Conservation (phyloP, 163 green algal species). For the Trebouxiophyceae sp. region DNA sequence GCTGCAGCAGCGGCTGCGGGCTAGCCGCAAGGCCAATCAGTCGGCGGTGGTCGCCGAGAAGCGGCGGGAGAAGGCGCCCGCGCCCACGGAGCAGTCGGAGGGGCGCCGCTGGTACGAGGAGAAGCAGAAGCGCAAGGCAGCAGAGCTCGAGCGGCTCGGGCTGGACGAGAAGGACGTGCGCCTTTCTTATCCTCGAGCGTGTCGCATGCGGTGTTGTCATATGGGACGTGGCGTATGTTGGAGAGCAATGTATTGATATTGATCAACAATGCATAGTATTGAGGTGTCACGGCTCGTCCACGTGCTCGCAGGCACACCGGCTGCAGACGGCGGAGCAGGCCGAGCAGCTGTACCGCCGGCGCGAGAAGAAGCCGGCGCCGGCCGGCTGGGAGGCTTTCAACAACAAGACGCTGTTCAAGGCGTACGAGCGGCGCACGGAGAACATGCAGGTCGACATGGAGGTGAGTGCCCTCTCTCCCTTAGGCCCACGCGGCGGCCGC, state of each 20-base stretch:
- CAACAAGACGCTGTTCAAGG: conserved; percentile 64
- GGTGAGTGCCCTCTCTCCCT: neutral
- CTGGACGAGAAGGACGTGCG: conserved; percentile 46
- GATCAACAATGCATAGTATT: neutral
- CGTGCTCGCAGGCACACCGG: conserved; percentile 31
- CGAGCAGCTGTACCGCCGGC: conserved; percentile 75
- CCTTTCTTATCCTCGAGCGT: too few relatives aligned
- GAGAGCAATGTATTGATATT: too few relatives aligned
- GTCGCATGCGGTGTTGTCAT: too few relatives aligned
- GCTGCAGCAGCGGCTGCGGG: conserved; percentile 67
- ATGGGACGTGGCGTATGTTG: too few relatives aligned
- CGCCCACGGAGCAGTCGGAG: conserved; percentile 4
- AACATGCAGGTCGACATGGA: conserved; percentile 17
- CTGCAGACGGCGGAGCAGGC: conserved; percentile 66
- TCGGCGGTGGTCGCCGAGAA: conserved; percentile 79
- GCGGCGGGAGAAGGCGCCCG: conserved; percentile 33
- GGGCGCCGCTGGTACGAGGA: conserved; percentile 74
- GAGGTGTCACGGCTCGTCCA: neutral
- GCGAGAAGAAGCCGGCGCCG: conserved; percentile 70
- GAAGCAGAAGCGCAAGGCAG: conserved; percentile 53
- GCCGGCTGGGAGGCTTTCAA: conserved; percentile 79
- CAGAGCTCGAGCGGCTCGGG: conserved; percentile 67
- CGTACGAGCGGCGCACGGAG: conserved; percentile 78
- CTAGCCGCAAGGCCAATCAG: conserved; percentile 82
- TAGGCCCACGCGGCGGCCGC: neutral